A percentile compares a stretch with the other conserved stretches of the same genome.
Evolutionary conservation across 805 yeast genomes (phyloP).

Genomic region (Candida succiphila): DNA sequence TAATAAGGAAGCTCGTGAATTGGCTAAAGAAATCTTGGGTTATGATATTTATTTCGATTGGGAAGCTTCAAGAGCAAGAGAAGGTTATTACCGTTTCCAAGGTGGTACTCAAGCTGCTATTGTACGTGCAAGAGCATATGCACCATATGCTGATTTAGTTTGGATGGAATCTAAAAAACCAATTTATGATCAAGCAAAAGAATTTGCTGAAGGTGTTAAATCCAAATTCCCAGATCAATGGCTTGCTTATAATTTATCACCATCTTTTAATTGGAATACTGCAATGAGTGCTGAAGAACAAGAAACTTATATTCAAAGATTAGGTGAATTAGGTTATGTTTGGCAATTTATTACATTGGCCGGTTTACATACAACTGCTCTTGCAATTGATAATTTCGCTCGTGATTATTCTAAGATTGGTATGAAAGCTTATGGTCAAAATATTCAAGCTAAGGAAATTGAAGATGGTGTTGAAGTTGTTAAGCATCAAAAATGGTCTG

Average conservation of each 20-base stretch:
- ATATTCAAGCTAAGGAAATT: slow-evolving; percentile 81
- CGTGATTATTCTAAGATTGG: slow-evolving; percentile 71
- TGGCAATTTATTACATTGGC: slow-evolving; percentile 98
- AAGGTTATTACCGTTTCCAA: slow-evolving; percentile 90
- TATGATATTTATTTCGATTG: slow-evolving; percentile 84
- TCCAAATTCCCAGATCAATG: slow-evolving; percentile 79
- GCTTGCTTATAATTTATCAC: slow-evolving; percentile 95
- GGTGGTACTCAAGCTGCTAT: slow-evolving; percentile 98
- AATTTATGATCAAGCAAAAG: slow-evolving; percentile 86
- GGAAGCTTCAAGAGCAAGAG: slow-evolving; percentile 92
- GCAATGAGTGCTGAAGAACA: slow-evolving; percentile 87
- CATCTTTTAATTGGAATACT: slow-evolving; percentile 95
- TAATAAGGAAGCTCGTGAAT: slow-evolving; percentile 64
- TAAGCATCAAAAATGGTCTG: slow-evolving; percentile 98
- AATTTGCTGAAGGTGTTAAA: slow-evolving; percentile 88
- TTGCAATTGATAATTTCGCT: slow-evolving; percentile 81
- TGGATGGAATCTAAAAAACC: slow-evolving; percentile 99
- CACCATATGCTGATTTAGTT: slow-evolving; percentile 89
- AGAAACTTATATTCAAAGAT: slow-evolving; percentile 79
- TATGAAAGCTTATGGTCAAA: slow-evolving; percentile 92
- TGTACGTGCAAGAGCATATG: slow-evolving; percentile 90
- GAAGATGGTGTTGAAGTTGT: slow-evolving; percentile 88
- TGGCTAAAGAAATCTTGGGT: slow-evolving; percentile 71
- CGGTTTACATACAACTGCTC: slow-evolving; percentile 92
- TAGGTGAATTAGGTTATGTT: slow-evolving; percentile 82